phyloP scores from a whole-genome alignment of 225 moss, liverwort and hornwort species.

The Neckera pumila region DNA sequence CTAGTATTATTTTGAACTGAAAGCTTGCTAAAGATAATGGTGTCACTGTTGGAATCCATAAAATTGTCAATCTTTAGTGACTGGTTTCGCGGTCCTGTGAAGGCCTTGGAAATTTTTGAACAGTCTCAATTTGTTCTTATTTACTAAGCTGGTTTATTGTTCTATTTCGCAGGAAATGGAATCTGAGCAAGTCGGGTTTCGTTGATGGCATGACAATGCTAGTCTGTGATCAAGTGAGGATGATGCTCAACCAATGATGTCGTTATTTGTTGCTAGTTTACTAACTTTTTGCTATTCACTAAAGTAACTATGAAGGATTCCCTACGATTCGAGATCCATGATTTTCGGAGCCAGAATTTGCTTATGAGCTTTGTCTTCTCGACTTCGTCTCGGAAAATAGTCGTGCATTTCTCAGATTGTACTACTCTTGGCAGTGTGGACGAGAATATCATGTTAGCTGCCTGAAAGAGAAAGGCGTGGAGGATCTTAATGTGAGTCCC shows the following conservation, averaged over 20 bases:
- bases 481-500: slow-evolving; percentile 62
- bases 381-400: not conserved
- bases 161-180: slow-evolving; percentile 58
- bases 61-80: not conserved
- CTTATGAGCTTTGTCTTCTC: not conserved
- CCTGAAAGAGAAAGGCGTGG: slow-evolving; percentile 62
- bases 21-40: not conserved
- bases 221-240: slow-evolving; percentile 91
- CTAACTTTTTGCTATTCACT: not conserved
- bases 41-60: not conserved
- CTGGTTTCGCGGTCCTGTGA: not conserved
- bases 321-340: not conserved
- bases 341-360: not conserved
- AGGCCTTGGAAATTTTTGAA: not conserved
- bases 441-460: slow-evolving; percentile 89
- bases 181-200: slow-evolving; percentile 70
- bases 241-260: not conserved
- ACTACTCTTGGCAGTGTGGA: slow-evolving; percentile 62
- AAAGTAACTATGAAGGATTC: not conserved
- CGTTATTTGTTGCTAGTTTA: not conserved
- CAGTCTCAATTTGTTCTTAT: not conserved
- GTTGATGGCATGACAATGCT: slow-evolving; percentile 84
- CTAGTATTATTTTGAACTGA: not conserved
- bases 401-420: not conserved
- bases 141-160: not conserved